phyloP scores from a whole-genome alignment of 495 filamentous ascomycete genomes.

The Neurospora sp. region DNA sequence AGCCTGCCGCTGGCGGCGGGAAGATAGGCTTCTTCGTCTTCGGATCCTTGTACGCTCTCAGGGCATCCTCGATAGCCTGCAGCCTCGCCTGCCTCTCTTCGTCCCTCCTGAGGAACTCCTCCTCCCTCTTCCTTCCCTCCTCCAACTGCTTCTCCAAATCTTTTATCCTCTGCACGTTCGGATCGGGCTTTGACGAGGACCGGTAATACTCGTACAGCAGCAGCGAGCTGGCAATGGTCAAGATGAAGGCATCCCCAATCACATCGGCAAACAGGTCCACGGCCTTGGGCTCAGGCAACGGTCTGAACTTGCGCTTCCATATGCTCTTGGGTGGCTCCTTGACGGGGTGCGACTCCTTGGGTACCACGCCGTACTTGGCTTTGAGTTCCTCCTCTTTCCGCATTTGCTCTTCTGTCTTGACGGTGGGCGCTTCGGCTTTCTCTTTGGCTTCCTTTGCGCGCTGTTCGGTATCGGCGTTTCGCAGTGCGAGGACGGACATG shows the following conservation, averaged over 20 bases:
- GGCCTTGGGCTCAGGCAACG: constrained; percentile 83
- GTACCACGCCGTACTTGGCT: constrained; percentile 30
- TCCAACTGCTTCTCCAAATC: constrained; percentile 59
- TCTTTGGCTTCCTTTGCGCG: constrained; percentile 46
- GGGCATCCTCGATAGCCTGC: constrained; percentile 56
- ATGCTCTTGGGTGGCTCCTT: constrained; percentile 30
- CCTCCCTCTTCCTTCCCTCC: constrained; percentile 47
- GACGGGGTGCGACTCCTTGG: constrained; percentile 22
- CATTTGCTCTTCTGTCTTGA: constrained; percentile 65
- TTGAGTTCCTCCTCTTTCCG: constrained; percentile 49
- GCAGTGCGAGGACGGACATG: constrained; percentile 71
- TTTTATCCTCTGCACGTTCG: constrained; percentile 51
- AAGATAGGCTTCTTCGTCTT: constrained; percentile 38
- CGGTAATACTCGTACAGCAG: constrained; percentile 76
- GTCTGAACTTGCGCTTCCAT: constrained; percentile 47
- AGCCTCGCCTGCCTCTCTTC: constrained; percentile 51
- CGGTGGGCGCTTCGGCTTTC: constrained; percentile 64
- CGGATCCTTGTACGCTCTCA: constrained; percentile 48
- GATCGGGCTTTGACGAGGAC: constrained; percentile 64
- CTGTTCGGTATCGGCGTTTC: constrained; percentile 57
- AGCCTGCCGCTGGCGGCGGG: constrained; percentile 11
- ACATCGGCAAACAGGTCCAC: constrained; percentile 96
- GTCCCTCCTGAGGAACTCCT: constrained; percentile 49
- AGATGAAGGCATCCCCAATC: constrained; percentile 81
- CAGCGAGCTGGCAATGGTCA: constrained; percentile 65